Percentiles rank a stretch among this genome's conserved stretches.
Conservation (phyloP, 2,329 filamentous ascomycete species). For the Botrytis pseudocinerea region DNA sequence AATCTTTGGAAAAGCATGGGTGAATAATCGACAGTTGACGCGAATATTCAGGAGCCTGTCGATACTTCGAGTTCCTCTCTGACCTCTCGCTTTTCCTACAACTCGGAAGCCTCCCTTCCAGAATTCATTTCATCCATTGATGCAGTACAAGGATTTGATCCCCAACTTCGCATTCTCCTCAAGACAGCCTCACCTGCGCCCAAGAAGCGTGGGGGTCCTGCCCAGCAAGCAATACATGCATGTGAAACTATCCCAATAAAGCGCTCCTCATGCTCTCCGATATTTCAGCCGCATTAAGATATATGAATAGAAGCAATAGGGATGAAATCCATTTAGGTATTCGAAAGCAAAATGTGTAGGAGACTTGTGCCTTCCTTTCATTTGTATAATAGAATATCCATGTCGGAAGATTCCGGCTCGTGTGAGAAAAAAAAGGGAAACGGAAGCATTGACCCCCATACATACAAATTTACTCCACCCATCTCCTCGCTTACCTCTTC, state of each 20-base stretch:
- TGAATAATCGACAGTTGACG: neutral
- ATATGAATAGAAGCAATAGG: neutral
- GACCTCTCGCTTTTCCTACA: neutral
- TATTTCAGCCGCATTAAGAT: neutral
- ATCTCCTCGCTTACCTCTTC: neutral
- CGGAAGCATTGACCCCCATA: constrained; percentile 2
- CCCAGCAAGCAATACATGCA: neutral
- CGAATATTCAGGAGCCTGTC: neutral
- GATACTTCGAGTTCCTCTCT: neutral
- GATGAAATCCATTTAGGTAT: neutral
- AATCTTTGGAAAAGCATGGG: neutral
- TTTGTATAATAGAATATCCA: neutral
- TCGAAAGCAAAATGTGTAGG: neutral
- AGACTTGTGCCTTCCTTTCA: neutral
- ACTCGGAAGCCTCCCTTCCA: neutral
- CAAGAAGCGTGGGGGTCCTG: neutral
- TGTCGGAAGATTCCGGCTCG: neutral
- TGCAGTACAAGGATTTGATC: neutral
- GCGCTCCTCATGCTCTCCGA: neutral
- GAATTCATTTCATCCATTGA: neutral
- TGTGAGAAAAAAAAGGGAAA: neutral
- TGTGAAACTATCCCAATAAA: constrained; percentile 10
- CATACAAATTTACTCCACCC: neutral
- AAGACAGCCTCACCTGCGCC: neutral
- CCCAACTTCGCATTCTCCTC: neutral